Percentiles rank a stretch among this genome's conserved stretches.
Conservation (phyloP, 2,329 filamentous ascomycete genomes). For the Ampelomyces quisqualis region DNA sequence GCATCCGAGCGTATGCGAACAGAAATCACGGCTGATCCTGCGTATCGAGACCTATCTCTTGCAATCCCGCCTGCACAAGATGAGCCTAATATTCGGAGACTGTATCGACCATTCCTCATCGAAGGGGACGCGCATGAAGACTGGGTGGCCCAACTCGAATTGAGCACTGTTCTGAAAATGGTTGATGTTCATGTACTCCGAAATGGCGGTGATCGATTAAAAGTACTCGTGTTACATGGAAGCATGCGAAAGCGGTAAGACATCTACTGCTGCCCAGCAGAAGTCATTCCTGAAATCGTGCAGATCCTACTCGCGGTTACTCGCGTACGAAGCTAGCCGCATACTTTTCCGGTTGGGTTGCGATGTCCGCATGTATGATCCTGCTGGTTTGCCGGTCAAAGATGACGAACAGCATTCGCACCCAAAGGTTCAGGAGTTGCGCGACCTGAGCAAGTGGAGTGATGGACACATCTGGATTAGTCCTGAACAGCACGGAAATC, state of each 20-base stretch:
- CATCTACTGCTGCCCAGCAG: not conserved
- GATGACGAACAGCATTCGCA: conserved; percentile 61
- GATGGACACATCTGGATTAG: conserved; percentile 67
- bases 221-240: conserved; percentile 62
- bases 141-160: conserved; percentile 60
- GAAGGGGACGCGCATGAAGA: conserved; percentile 49
- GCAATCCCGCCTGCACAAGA: conserved; percentile 52
- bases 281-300: conserved; percentile 4
- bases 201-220: conserved; percentile 48
- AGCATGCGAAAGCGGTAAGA: conserved; percentile 54
- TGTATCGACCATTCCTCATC: conserved; percentile 61
- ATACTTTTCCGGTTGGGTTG: conserved; percentile 66
- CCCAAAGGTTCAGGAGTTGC: conserved; percentile 63
- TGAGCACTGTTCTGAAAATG: conserved; percentile 56
- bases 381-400: conserved; percentile 60
- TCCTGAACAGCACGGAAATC: conserved; percentile 66
- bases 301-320: conserved; percentile 61
- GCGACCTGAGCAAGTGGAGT: conserved; percentile 62
- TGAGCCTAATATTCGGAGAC: conserved; percentile 47
- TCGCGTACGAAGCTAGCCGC: conserved; percentile 61
- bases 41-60: conserved; percentile 36
- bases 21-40: conserved; percentile 15
- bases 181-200: conserved; percentile 50
- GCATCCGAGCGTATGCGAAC: conserved; percentile 16
- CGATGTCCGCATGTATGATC: conserved; percentile 65